These are phyloP conservation scores for Spathaspora sp. DNA, from an alignment of 805 yeast genomes.

Conservation along the genomic window DNA sequence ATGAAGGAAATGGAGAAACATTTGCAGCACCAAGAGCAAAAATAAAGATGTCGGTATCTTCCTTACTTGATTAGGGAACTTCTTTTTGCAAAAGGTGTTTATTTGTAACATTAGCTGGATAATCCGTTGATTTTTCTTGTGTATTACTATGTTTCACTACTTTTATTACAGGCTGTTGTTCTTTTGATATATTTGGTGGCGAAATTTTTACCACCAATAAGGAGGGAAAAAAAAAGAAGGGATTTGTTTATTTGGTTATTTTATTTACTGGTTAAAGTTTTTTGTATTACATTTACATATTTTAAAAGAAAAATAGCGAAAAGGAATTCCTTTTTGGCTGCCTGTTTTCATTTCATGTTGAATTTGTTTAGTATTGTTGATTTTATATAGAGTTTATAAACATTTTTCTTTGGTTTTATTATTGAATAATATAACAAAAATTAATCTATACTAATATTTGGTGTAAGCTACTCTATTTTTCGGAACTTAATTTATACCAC, in stretches of 20 bases:
- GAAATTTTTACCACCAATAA: neutral
- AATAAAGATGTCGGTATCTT: constrained; percentile 31
- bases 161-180: neutral
- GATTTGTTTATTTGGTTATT: neutral
- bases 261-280: neutral
- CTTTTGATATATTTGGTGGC: neutral
- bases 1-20: neutral
- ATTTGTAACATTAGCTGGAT: neutral
- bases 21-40: constrained; percentile 4
- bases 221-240: too few species aligned
- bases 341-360: neutral
- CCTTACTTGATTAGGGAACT: constrained; percentile 26
- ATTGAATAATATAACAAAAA: neutral
- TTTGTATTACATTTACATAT: neutral
- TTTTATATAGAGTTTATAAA: neutral
- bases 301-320: neutral
- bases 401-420: neutral
- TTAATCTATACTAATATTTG: neutral
- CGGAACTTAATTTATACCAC: neutral
- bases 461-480: neutral
- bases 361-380: neutral
- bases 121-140: neutral
- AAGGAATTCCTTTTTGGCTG: neutral
- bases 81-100: neutral
- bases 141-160: neutral